Conservation (phyloP, 2,329 filamentous ascomycete species). For the Pyricularia pennisetigena region DNA sequence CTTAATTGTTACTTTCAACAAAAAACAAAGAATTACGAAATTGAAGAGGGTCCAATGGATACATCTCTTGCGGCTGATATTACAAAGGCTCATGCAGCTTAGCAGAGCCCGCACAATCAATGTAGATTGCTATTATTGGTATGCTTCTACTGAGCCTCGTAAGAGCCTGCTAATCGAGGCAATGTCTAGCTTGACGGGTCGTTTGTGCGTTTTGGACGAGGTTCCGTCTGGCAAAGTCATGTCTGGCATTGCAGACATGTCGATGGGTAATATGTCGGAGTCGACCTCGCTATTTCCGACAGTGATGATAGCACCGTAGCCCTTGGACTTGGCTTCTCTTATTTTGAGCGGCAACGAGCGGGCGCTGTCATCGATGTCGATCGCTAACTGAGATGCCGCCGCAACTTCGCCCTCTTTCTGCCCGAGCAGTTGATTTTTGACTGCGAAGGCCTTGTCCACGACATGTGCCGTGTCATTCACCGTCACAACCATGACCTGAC, state of each 20-base stretch:
- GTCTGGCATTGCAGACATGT: conserved; percentile 18
- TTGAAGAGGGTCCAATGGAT: background rate
- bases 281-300: conserved; percentile 57
- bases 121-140: conserved; percentile 25
- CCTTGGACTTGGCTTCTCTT: conserved; percentile 58
- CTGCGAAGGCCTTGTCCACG: conserved; percentile 34
- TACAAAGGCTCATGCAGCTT: background rate
- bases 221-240: background rate
- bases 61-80: background rate
- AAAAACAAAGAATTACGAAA: background rate
- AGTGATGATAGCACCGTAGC: conserved; percentile 65
- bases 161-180: conserved; percentile 34
- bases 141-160: conserved; percentile 33
- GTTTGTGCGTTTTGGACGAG: conserved; percentile 4
- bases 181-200: conserved; percentile 25
- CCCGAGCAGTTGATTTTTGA: conserved; percentile 32
- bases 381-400: conserved; percentile 48
- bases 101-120: background rate
- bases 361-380: conserved; percentile 60
- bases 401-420: conserved; percentile 22
- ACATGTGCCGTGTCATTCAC: conserved; percentile 53
- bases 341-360: conserved; percentile 60
- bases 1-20: background rate
- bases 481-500: conserved; percentile 65
- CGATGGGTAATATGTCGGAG: conserved; percentile 43